A percentile compares a stretch with the other conserved stretches of the same genome.
Conservation (phyloP, 2,329 filamentous ascomycete species). For the Exutisphaerella laricina region DNA sequence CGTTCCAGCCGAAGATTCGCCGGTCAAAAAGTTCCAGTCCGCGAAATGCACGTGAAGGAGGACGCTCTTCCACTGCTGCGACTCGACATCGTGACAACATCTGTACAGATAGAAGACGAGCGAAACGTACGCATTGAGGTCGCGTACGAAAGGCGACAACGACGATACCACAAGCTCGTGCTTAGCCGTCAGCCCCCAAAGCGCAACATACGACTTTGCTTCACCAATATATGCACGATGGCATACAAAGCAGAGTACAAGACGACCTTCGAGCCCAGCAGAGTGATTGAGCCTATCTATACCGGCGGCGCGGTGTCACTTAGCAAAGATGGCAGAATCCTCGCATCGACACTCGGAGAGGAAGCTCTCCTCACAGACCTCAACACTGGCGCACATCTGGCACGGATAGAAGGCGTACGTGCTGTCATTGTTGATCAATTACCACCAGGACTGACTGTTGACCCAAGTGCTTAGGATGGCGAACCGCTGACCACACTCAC, state of each 20-base stretch:
- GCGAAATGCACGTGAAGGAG: too few species aligned
- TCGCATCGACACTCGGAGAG: constrained; percentile 87
- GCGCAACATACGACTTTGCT: too few species aligned
- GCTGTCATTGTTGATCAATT: constrained; percentile 18
- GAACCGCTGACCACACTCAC: constrained; percentile 69
- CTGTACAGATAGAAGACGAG: neutral
- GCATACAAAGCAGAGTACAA: constrained; percentile 57
- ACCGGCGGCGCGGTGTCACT: constrained; percentile 84
- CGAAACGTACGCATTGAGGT: too few species aligned
- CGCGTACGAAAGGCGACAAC: too few species aligned
- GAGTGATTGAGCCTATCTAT: constrained; percentile 86
- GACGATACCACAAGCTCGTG: neutral
- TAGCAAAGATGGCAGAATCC: constrained; percentile 71
- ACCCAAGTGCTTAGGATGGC: constrained; percentile 43
- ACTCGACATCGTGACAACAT: neutral
- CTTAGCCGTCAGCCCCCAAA: too few species aligned
- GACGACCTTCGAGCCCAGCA: constrained; percentile 81
- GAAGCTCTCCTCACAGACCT: constrained; percentile 85
- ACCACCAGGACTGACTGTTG: constrained; percentile 34
- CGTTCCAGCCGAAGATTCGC: constrained; percentile 1
- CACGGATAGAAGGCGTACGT: constrained; percentile 77
- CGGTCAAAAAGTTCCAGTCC: constrained; percentile 10
- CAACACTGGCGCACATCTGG: constrained; percentile 73
- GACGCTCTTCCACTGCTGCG: too few species aligned
- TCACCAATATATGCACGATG: too few species aligned